These are phyloP conservation scores for Fraxinus quadrangulata DNA, from an alignment of 257 asterid species.

Conservation along the genomic window DNA sequence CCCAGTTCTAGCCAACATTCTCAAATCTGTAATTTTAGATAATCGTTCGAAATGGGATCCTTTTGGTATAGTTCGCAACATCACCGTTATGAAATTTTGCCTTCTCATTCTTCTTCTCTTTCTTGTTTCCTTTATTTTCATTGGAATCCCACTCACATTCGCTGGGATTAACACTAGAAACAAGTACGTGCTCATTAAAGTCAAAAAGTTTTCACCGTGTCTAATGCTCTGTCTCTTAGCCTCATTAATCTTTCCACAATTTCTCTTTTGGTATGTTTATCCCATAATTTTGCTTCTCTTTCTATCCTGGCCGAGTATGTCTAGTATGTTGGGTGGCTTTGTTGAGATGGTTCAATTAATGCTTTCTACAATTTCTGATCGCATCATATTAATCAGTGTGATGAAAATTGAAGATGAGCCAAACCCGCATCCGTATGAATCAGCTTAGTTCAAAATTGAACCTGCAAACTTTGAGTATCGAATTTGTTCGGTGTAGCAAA, in stretches of 20 bases:
- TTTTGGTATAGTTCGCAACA: constrained; percentile 12
- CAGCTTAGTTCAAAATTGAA: no score
- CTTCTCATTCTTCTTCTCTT: constrained; percentile 16
- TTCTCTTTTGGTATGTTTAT: constrained; percentile 33
- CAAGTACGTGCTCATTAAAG: constrained; percentile 15
- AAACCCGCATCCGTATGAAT: no score
- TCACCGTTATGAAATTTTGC: constrained; percentile 26
- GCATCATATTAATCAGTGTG: no score
- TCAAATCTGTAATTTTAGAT: constrained; percentile 19
- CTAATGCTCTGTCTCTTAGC: constrained; percentile 23
- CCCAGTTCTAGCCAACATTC: constrained; percentile 2
- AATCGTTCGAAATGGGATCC: constrained; percentile 38
- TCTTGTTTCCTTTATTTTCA: constrained; percentile 19
- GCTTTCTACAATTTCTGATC: background rate
- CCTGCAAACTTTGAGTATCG: no score
- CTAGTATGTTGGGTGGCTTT: background rate
- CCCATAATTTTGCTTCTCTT: constrained; percentile 26
- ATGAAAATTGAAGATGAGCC: no score
- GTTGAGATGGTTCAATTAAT: background rate
- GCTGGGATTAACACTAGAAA: background rate
- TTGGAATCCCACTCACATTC: constrained; percentile 17
- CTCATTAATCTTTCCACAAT: constrained; percentile 27
- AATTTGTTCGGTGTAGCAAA: no score
- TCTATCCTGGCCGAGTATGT: constrained; percentile 10
- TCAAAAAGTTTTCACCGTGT: constrained; percentile 22